A percentile compares a stretch with the other conserved stretches of the same genome.
Conservation (phyloP, 257 asterid genomes). For the Jasminum sambac region DNA sequence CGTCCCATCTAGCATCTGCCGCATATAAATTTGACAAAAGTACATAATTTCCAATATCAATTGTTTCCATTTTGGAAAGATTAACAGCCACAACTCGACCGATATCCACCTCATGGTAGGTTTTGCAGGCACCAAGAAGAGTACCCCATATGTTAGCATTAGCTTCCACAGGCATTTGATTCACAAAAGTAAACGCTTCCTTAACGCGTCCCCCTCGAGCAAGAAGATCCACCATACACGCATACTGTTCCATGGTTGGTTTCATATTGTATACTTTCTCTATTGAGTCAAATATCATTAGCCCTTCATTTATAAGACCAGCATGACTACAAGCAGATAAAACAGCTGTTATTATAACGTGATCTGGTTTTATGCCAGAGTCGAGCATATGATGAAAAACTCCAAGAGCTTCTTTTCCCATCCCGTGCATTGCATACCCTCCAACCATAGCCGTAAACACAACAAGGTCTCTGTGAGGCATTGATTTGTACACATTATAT, state of each 20-base stretch:
- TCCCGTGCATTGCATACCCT: constrained; percentile 86
- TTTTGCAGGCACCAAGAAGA: constrained; percentile 70
- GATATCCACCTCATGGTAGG: constrained; percentile 62
- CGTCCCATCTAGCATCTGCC: constrained; percentile 80
- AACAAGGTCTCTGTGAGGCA: constrained; percentile 60
- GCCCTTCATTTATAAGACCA: constrained; percentile 73
- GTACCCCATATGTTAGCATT: constrained; percentile 72
- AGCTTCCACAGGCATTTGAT: constrained; percentile 59
- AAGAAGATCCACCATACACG: constrained; percentile 81
- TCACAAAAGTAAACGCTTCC: constrained; percentile 63
- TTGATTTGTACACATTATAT: constrained; percentile 57
- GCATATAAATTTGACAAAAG: constrained; percentile 78
- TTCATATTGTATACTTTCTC: constrained; percentile 46
- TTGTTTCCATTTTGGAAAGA: constrained; percentile 40
- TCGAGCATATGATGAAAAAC: constrained; percentile 58
- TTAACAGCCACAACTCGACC: constrained; percentile 50
- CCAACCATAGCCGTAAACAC: constrained; percentile 81
- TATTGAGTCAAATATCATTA: constrained; percentile 56
- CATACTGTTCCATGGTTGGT: constrained; percentile 77
- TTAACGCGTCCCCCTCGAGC: constrained; percentile 68
- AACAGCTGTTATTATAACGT: constrained; percentile 64
- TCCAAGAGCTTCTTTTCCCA: constrained; percentile 62
- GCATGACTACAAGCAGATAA: constrained; percentile 85
- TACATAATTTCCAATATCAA: constrained; percentile 65
- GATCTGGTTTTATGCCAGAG: constrained; percentile 63